phyloP scores from a whole-genome alignment of 83 land plant genomes.

The Larix sibirica region DNA sequence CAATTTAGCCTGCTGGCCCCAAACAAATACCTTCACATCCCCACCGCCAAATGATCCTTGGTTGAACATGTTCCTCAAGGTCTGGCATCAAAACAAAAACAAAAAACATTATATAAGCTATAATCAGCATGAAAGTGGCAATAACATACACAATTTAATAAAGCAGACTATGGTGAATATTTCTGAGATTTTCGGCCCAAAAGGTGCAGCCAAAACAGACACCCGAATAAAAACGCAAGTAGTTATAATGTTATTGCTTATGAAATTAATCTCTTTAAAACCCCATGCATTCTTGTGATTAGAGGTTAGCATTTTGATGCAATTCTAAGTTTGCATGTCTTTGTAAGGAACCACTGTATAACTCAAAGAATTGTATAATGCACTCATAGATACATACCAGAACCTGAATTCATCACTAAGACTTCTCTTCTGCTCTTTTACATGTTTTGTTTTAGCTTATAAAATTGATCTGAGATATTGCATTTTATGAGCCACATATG shows the following conservation, averaged over 20 bases:
- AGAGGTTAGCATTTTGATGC: neutral
- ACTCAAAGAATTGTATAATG: neutral
- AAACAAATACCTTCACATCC: constrained; percentile 53
- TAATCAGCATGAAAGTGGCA: neutral
- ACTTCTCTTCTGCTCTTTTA: neutral
- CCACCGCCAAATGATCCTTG: constrained; percentile 34
- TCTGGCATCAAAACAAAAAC: constrained; percentile 29
- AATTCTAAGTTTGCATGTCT: neutral
- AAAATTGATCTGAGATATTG: no score
- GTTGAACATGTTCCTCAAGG: constrained; percentile 47
- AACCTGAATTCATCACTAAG: neutral
- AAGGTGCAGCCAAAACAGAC: neutral
- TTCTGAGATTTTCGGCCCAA: neutral
- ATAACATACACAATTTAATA: neutral
- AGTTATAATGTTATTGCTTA: no score
- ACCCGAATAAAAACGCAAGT: neutral
- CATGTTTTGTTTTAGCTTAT: neutral
- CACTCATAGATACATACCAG: neutral
- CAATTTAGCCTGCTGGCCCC: neutral
- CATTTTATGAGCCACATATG: neutral
- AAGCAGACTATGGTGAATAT: neutral
- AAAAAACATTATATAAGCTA: neutral
- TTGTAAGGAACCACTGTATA: neutral
- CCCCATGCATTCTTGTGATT: neutral
- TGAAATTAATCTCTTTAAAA: no score